These are phyloP conservation scores for Coemansia sp. DNA, from an alignment of 192 early-diverging fungal genomes.

Conservation along the genomic window DNA sequence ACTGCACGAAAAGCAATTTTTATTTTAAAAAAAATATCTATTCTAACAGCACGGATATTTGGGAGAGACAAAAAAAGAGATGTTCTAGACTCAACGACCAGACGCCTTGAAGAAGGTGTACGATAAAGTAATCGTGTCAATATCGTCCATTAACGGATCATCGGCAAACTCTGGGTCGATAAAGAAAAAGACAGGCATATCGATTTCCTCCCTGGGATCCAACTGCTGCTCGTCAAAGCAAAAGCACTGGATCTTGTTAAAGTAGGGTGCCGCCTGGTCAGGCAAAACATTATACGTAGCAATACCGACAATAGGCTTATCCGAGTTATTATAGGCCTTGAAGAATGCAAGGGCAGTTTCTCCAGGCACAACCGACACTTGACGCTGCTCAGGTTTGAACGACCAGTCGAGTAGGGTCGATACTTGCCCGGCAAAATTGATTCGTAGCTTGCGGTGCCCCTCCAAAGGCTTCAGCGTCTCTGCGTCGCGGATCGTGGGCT, in stretches of 20 bases:
- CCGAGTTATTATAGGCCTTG: slow-evolving; percentile 82
- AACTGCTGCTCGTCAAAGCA: slow-evolving; percentile 99
- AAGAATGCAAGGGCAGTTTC: slow-evolving; percentile 98
- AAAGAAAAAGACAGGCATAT: slow-evolving; percentile 97
- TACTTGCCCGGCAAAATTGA: slow-evolving; percentile 71
- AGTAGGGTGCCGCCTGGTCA: slow-evolving; percentile 88
- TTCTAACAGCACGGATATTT: not conserved
- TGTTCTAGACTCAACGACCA: slow-evolving; percentile 11
- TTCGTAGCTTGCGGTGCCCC: slow-evolving; percentile 61
- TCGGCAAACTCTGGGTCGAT: slow-evolving; percentile 94
- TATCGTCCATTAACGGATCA: slow-evolving; percentile 95
- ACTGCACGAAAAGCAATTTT: not conserved
- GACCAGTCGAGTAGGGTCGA: slow-evolving; percentile 84
- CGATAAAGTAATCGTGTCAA: slow-evolving; percentile 85
- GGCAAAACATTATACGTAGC: slow-evolving; percentile 97
- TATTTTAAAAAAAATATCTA: not conserved
- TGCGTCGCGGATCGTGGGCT: slow-evolving; percentile 60
- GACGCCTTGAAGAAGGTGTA: slow-evolving; percentile 92
- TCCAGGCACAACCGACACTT: slow-evolving; percentile 88
- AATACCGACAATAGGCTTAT: slow-evolving; percentile 89
- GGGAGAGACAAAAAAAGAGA: not conserved
- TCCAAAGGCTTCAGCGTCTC: slow-evolving; percentile 64
- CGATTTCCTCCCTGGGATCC: slow-evolving; percentile 84
- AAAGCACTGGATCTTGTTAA: slow-evolving; percentile 99
- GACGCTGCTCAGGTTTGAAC: slow-evolving; percentile 84